Percentiles rank a stretch among this genome's conserved stretches.
phyloP scores from a whole-genome alignment of 208 protist genomes.

The Acanthamoeba triangularis region DNA sequence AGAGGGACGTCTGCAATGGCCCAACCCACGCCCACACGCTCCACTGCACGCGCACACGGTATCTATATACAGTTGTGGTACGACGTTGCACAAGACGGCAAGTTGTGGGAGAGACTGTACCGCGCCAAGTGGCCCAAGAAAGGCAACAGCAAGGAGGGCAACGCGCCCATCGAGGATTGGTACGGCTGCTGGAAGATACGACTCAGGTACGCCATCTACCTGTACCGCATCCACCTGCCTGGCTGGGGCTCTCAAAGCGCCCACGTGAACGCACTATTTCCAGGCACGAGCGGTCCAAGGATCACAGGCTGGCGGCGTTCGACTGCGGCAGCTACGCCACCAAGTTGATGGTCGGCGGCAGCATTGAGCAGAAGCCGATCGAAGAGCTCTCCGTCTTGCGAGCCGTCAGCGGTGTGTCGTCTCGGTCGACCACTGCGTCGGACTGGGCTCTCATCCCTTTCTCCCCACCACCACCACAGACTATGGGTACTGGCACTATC shows the following conservation, averaged over 20 bases:
- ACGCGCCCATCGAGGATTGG: constrained; percentile 13
- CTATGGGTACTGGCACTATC: no score
- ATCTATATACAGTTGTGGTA: background rate
- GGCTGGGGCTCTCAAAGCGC: background rate
- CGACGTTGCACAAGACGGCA: constrained; percentile 21
- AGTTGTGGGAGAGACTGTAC: background rate
- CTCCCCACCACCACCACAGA: no score
- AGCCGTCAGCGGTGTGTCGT: no score
- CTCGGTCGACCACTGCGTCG: no score
- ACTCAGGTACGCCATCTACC: background rate
- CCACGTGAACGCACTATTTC: no score
- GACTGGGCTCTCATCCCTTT: no score
- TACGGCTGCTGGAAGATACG: constrained; percentile 24
- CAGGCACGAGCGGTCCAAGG: no score
- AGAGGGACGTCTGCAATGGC: background rate
- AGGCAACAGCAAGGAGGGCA: background rate
- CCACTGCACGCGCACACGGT: background rate
- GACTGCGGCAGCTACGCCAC: background rate
- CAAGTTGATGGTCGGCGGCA: background rate
- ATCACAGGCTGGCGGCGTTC: background rate
- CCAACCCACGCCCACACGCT: background rate
- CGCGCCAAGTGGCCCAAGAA: background rate
- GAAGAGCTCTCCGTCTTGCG: no score
- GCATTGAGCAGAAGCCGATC: no score
- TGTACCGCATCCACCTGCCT: background rate